Evolutionary conservation across 257 asterid genomes (phyloP).

Genomic region (Nicotiana paniculata): DNA sequence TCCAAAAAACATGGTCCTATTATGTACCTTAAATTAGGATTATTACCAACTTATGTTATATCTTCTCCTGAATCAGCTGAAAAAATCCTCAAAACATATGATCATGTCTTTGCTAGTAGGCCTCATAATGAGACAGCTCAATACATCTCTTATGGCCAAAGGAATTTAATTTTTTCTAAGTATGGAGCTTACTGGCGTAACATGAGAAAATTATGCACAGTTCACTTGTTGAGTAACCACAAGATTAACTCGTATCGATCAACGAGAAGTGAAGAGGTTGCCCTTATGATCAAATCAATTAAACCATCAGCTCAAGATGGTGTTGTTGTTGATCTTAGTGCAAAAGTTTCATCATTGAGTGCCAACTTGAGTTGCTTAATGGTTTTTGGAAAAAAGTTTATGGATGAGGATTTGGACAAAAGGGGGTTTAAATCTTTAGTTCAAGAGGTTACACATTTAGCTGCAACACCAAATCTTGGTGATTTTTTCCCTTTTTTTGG

Average conservation of each 20-base stretch:
- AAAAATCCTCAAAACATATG: slow-evolving; percentile 41
- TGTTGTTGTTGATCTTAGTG: slow-evolving; percentile 30
- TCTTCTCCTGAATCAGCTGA: slow-evolving; percentile 48
- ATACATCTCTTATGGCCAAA: slow-evolving; percentile 33
- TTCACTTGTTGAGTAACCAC: slow-evolving; percentile 32
- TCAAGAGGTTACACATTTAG: slow-evolving; percentile 32
- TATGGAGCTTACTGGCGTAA: slow-evolving; percentile 58
- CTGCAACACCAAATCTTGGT: slow-evolving; percentile 41
- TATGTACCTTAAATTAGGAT: slow-evolving; percentile 39
- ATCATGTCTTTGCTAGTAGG: slow-evolving; percentile 37
- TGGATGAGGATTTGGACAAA: slow-evolving; percentile 37
- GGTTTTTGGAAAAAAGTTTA: slow-evolving; percentile 48
- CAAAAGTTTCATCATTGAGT: slow-evolving; percentile 22
- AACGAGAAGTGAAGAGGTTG: slow-evolving; percentile 37
- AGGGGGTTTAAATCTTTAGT: slow-evolving; percentile 42
- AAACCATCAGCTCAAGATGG: slow-evolving; percentile 8
- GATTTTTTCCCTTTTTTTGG: slow-evolving; percentile 39
- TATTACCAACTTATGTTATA: slow-evolving; percentile 27
- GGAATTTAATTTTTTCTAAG: slow-evolving; percentile 20
- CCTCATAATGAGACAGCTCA: slow-evolving; percentile 46
- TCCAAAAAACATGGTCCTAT: slow-evolving; percentile 41
- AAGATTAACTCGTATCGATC: slow-evolving; percentile 35
- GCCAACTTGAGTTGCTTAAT: slow-evolving; percentile 45
- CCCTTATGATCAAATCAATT: slow-evolving; percentile 24
- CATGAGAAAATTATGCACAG: slow-evolving; percentile 47